These are phyloP conservation scores for Russula compacta DNA, from an alignment of 768 basidiomycete species.

Conservation along the genomic window DNA sequence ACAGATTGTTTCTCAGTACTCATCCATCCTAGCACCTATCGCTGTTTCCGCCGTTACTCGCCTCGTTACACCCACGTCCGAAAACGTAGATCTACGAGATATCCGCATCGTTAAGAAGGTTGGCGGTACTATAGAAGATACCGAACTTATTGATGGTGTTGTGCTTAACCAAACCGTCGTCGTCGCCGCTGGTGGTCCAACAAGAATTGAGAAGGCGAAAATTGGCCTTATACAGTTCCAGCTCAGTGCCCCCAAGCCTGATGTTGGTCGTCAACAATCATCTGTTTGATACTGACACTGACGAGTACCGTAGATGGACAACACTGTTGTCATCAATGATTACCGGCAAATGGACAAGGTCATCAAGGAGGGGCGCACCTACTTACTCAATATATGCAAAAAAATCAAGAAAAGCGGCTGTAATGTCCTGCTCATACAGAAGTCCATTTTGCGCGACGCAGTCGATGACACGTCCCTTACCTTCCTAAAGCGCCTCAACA, in stretches of 20 bases:
- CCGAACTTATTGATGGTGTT: constrained; percentile 91
- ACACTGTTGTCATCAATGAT: constrained; percentile 98
- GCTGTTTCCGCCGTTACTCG: constrained; percentile 95
- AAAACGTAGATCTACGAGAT: constrained; percentile 94
- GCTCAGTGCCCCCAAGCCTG: constrained; percentile 93
- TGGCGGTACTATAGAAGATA: constrained; percentile 98
- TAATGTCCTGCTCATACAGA: constrained; percentile 98
- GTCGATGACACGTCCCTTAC: constrained; percentile 96
- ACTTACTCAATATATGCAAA: constrained; percentile 96
- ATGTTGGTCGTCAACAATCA: constrained; percentile 45
- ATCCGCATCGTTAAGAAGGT: constrained; percentile 97
- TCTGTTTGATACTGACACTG: constrained; percentile 8
- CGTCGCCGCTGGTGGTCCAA: constrained; percentile 82
- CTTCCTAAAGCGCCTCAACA: constrained; percentile 95
- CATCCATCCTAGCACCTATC: constrained; percentile 95
- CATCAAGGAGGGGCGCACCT: constrained; percentile 97
- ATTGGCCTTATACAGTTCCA: constrained; percentile 99
- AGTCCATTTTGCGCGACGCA: constrained; percentile 98
- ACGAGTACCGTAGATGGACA: constrained; percentile 75
- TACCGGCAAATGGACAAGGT: constrained; percentile 99
- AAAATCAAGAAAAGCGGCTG: constrained; percentile 99
- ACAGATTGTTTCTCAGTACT: constrained; percentile 98
- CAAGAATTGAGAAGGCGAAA: constrained; percentile 95
- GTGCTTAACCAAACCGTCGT: constrained; percentile 97
- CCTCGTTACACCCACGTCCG: constrained; percentile 78